Evolutionary conservation across 1,284 basidiomycete genomes (phyloP).

Genomic region (Bjerkandera adusta): DNA sequence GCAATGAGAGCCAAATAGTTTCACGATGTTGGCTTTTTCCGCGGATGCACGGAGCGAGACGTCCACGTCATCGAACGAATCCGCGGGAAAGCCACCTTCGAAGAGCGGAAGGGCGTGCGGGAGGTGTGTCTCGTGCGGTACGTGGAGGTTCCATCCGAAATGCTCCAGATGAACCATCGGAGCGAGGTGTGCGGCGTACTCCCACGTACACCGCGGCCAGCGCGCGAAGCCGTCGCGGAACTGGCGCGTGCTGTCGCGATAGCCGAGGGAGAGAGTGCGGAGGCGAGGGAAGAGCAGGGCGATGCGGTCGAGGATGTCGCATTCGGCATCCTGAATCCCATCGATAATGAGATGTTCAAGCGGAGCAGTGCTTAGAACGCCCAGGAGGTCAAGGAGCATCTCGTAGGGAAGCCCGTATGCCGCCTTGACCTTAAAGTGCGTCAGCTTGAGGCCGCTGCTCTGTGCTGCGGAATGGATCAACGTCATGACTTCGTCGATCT

Average conservation of each 20-base stretch:
- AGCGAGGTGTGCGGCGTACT: not conserved
- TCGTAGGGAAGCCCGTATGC: not conserved
- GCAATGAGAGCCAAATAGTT: not conserved
- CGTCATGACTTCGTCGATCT: not conserved
- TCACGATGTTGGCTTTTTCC: not conserved
- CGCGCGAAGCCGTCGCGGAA: not conserved
- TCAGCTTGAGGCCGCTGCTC: not conserved
- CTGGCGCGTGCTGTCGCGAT: slow-evolving; percentile 8
- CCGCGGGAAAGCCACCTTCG: not conserved
- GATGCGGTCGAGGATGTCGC: not conserved
- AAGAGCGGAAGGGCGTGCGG: not conserved
- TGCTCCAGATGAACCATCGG: not conserved
- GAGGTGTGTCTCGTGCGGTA: not conserved
- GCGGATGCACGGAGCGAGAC: not conserved
- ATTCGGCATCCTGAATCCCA: slow-evolving; percentile 10
- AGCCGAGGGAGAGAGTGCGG: slow-evolving; percentile 3
- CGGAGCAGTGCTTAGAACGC: too few relatives aligned
- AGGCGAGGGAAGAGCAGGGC: not conserved
- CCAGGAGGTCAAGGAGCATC: not conserved
- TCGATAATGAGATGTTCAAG: slow-evolving; percentile 13
- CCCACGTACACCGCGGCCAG: not conserved
- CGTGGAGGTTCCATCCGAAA: not conserved
- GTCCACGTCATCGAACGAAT: not conserved
- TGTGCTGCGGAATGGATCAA: not conserved
- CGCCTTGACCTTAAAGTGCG: not conserved